A percentile compares a stretch with the other conserved stretches of the same genome.
Evolutionary conservation across 1,139 yeast genomes (phyloP).

Genomic region (Scheffersomyces cryptocercus): DNA sequence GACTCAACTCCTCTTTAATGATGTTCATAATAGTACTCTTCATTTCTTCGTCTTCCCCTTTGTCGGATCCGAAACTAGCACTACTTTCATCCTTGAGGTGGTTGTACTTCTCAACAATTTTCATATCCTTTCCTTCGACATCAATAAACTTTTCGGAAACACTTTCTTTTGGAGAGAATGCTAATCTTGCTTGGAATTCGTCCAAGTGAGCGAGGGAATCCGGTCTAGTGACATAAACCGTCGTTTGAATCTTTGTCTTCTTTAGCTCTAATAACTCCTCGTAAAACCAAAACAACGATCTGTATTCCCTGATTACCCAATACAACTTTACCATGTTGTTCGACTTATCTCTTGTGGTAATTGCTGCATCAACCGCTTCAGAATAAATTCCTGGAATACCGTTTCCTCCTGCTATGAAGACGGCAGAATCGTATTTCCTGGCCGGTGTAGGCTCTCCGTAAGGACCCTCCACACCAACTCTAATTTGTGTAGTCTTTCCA

Average conservation of each 20-base stretch:
- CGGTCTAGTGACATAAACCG: constrained; percentile 49
- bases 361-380: constrained; percentile 32
- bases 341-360: constrained; percentile 8
- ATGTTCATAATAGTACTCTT: constrained; percentile 8
- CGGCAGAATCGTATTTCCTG: constrained; percentile 32
- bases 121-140: constrained; percentile 5
- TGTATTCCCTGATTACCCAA: constrained; percentile 54
- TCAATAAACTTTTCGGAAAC: neutral
- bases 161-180: neutral
- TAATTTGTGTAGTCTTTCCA: constrained; percentile 22
- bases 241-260: constrained; percentile 30
- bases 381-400: constrained; percentile 51
- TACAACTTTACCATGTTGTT: constrained; percentile 36
- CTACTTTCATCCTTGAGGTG: too few relatives aligned
- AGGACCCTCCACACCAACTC: constrained; percentile 49
- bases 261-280: constrained; percentile 44
- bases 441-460: constrained; percentile 44
- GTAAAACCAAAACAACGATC: constrained; percentile 50
- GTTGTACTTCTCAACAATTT: constrained; percentile 1
- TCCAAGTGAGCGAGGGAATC: constrained; percentile 13
- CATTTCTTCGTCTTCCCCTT: constrained; percentile 4
- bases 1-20: constrained; percentile 21
- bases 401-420: constrained; percentile 48
- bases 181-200: constrained; percentile 17
- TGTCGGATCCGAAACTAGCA: constrained; percentile 3